Base-by-base conservation (phyloP, 2,329 filamentous ascomycete genomes). In the Cladophialophora immunda region DNA sequence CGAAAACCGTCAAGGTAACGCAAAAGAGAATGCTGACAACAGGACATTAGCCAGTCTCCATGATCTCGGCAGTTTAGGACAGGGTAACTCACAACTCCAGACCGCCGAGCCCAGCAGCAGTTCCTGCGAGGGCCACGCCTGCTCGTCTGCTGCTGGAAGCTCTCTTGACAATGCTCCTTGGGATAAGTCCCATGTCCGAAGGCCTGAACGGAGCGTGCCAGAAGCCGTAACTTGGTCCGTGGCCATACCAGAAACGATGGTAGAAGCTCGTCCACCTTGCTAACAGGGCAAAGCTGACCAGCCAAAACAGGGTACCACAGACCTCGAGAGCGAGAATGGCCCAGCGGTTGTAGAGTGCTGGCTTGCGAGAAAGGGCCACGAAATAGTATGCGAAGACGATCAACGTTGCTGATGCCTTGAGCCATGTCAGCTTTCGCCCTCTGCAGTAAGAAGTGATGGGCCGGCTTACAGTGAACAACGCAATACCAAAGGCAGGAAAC, bases 351-450 rank as follows among this genome's bases (percentile, higher is more conserved):
- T 73, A 73, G 13, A 71, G 57, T 17, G n/a, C 34, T 25, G 68
- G 65, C n/a, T 60, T 62, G 53, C 64, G 58, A 15, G 67, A 71
- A 17, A 72, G 61, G 13, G 68, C 62, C 11, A 71, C 47, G 45
- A 68, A 62, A 62, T 71, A 73, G 50, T 73, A 73, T 25, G 47
- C 64, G 36, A 71, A 73, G 47, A 70, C 56, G 17, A 71, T 27
- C 36, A 72, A 63, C 4, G 66, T 71, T 8, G 56, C 64, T 27
- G 66, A 69, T 41, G 69, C 55, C 66, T 71, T 45, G 41, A 13
- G n/a, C 13, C 25, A 15, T 9, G 19, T 67, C 27, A 64, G 41
- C 17, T 19, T n/a, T 52, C 25, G 13, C 41, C 2, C 52, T 15
- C 11, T 4, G 36, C 9, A 58, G 29, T 19, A 27, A 15, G 32